phyloP scores from a whole-genome alignment of 176 grass and related monocot species.

The Thalia dealbata region DNA sequence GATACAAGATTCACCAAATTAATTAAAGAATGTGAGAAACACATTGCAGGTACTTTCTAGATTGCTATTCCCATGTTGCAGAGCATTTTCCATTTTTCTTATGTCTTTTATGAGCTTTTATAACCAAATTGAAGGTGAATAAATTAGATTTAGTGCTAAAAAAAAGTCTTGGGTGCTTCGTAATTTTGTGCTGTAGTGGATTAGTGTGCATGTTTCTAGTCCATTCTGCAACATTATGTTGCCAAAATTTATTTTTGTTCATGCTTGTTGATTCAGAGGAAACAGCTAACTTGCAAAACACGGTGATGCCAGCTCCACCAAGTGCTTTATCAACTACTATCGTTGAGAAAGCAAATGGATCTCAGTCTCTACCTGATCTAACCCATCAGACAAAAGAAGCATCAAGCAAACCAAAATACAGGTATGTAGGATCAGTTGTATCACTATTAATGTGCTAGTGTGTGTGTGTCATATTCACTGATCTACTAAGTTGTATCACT shows the following conservation, averaged over 20 bases:
- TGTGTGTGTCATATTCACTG: not conserved
- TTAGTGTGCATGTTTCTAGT: not conserved
- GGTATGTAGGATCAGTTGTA: constrained; percentile 21
- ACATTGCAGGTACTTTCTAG: constrained; percentile 25
- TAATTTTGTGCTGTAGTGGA: not conserved
- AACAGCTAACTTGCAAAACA: not conserved
- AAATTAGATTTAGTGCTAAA: not conserved
- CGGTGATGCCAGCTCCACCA: constrained; percentile 1
- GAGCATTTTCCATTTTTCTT: constrained; percentile 8
- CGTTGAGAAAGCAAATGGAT: constrained; percentile 24
- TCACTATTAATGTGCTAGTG: not conserved
- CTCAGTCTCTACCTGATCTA: constrained; percentile 17
- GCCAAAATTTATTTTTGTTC: not conserved
- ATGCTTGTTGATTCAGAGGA: not conserved
- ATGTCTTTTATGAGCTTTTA: not conserved
- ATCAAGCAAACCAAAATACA: constrained; percentile 59
- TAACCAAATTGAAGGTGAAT: not conserved
- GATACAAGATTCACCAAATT: constrained; percentile 67
- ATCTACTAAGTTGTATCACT: too few species aligned
- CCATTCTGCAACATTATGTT: not conserved
- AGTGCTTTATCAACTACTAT: not conserved
- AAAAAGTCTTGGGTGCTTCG: not conserved
- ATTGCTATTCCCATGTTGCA: not conserved
- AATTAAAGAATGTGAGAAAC: constrained; percentile 71
- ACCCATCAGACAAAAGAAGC: constrained; percentile 30